Percentiles rank a stretch among this genome's conserved stretches.
Conservation (phyloP, 768 basidiomycete species). For the Daedalea quercina region DNA sequence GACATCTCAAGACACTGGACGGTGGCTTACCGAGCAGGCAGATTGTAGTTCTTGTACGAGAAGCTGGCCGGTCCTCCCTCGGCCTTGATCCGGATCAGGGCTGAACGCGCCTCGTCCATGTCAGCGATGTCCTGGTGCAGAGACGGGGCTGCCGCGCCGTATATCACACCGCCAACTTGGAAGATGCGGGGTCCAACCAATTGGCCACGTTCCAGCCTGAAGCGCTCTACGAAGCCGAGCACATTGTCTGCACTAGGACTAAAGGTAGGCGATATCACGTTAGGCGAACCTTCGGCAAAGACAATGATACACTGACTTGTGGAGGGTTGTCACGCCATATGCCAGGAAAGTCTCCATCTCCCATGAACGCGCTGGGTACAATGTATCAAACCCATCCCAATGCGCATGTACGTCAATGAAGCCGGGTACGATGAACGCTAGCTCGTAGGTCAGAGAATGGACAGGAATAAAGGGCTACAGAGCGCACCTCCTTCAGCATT, state of each 20-base stretch:
- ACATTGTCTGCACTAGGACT: conserved; percentile 65
- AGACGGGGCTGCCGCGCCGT: conserved; percentile 40
- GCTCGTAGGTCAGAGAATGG: not conserved
- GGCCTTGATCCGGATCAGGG: conserved; percentile 59
- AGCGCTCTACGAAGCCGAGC: conserved; percentile 57
- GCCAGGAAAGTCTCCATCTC: conserved; percentile 71
- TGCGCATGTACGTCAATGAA: conserved; percentile 77
- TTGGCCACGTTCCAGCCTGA: conserved; percentile 60
- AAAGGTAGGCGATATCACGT: not conserved
- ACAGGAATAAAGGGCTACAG: not conserved
- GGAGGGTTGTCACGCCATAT: conserved; percentile 69
- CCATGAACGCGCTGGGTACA: conserved; percentile 63
- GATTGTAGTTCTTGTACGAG: conserved; percentile 75
- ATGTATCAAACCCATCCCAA: conserved; percentile 49
- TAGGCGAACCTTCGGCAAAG: not conserved
- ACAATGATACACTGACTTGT: conserved; percentile 46
- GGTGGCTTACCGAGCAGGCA: conserved; percentile 49
- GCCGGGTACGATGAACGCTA: conserved; percentile 62
- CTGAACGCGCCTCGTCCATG: conserved; percentile 55
- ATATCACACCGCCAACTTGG: conserved; percentile 58
- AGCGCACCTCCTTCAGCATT: conserved; percentile 54
- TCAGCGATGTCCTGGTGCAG: conserved; percentile 60
- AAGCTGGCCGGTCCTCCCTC: conserved; percentile 66
- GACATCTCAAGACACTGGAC: not conserved
- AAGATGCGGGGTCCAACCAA: conserved; percentile 69